Conservation (phyloP, 768 basidiomycete species). For the Mycena latifolia region DNA sequence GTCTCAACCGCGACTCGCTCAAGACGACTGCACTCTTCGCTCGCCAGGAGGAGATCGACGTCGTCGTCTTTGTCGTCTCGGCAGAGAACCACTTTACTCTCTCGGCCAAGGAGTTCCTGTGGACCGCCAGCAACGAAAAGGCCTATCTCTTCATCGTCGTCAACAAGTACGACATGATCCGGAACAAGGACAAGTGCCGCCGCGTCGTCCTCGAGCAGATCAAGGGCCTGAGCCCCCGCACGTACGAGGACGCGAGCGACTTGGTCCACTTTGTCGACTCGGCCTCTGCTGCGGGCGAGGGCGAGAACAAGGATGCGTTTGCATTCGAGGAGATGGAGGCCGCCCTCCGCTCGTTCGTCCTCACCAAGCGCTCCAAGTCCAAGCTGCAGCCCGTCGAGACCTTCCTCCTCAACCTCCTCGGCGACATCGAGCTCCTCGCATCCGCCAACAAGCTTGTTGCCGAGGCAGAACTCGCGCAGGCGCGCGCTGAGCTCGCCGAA, state of each 20-base stretch:
- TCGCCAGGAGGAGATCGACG: conserved; percentile 98
- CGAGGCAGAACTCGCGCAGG: conserved; percentile 77
- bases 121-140: conserved; percentile 95
- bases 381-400: conserved; percentile 95
- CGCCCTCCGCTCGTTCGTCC: conserved; percentile 92
- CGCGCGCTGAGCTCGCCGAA: conserved; percentile 74
- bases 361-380: conserved; percentile 95
- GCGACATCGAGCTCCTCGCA: conserved; percentile 90
- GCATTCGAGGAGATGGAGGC: conserved; percentile 92
- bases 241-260: conserved; percentile 91
- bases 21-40: conserved; percentile 97
- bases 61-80: conserved; percentile 97
- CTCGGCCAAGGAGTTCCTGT: conserved; percentile 94
- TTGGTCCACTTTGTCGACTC: conserved; percentile 99
- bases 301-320: conserved; percentile 72
- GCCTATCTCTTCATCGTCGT: conserved; percentile 98
- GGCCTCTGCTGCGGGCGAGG: conserved; percentile 72
- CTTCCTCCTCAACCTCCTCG: conserved; percentile 90
- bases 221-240: conserved; percentile 90
- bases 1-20: conserved; percentile 94
- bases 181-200: conserved; percentile 94
- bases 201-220: conserved; percentile 94
- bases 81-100: conserved; percentile 99
- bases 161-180: conserved; percentile 97
- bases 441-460: conserved; percentile 91